Conservation (phyloP, 352 stramenopile genomes). For the Phytophthora ohioensis region DNA sequence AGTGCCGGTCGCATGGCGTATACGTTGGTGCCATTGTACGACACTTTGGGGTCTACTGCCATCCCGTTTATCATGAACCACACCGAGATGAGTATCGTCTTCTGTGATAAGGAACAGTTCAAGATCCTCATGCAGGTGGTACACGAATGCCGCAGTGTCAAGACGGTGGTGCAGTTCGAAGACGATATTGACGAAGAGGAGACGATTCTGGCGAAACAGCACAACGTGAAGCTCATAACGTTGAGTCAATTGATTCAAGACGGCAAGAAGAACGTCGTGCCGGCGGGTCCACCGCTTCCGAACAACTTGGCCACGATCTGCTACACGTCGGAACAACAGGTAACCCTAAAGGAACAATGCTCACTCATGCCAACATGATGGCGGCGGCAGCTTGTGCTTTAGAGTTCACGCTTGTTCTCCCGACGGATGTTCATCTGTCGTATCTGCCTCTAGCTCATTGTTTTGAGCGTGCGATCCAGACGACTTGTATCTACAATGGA, state of each 20-base stretch:
- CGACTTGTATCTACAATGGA: conserved; percentile 63
- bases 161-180: conserved; percentile 66
- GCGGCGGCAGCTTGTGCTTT: conserved; percentile 25
- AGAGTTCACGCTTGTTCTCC: conserved; percentile 20
- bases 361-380: conserved; percentile 67
- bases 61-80: conserved; percentile 86
- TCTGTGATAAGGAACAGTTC: conserved; percentile 70
- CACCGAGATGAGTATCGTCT: conserved; percentile 73
- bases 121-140: conserved; percentile 59
- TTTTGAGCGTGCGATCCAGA: conserved; percentile 87
- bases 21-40: conserved; percentile 80
- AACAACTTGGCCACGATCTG: conserved; percentile 94
- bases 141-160: conserved; percentile 56
- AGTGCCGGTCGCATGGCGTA: conserved; percentile 73
- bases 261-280: conserved; percentile 54
- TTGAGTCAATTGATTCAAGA: conserved; percentile 47
- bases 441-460: conserved; percentile 96
- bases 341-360: conserved; percentile 74
- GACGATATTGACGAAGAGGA: conserved; percentile 52
- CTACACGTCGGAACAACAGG: conserved; percentile 84
- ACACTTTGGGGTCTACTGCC: conserved; percentile 68
- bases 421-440: conserved; percentile 74
- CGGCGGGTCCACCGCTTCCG: conserved; percentile 52
- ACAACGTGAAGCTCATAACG: conserved; percentile 53
- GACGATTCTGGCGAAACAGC: conserved; percentile 32